Evolutionary conservation across 805 yeast genomes (phyloP).

Genomic region (Cyberlindnera sargentensis): DNA sequence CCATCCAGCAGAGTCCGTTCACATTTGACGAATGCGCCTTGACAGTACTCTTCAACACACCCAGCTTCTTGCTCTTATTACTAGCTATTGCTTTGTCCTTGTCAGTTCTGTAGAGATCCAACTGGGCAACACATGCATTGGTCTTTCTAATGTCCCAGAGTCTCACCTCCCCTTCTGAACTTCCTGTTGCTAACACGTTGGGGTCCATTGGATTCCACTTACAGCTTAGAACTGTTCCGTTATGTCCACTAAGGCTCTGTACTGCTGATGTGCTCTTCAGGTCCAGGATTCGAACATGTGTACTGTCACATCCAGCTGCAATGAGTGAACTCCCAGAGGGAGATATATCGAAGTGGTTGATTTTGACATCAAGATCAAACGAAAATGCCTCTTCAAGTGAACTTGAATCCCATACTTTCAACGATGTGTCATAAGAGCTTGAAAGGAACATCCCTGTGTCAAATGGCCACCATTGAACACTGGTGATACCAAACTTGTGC

Average conservation of each 20-base stretch:
- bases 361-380: constrained; percentile 53
- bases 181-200: constrained; percentile 68
- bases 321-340: constrained; percentile 44
- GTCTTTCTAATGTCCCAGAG: constrained; percentile 83
- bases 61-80: constrained; percentile 18
- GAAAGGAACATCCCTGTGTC: constrained; percentile 84
- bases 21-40: constrained; percentile 75
- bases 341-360: constrained; percentile 59
- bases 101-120: constrained; percentile 50
- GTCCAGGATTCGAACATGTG: constrained; percentile 64
- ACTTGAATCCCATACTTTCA: constrained; percentile 78
- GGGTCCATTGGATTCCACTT: constrained; percentile 70
- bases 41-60: constrained; percentile 13
- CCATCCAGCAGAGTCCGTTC: constrained; percentile 74
- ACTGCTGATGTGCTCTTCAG: constrained; percentile 66
- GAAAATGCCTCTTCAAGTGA: constrained; percentile 57
- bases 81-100: constrained; percentile 14
- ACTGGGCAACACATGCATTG: constrained; percentile 50
- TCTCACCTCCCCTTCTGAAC: constrained; percentile 71
- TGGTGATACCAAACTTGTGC: constrained; percentile 70
- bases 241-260: constrained; percentile 58
- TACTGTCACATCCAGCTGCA: constrained; percentile 66
- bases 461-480: constrained; percentile 79
- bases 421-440: constrained; percentile 70
- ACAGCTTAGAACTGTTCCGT: constrained; percentile 46